Evolutionary conservation across 169 alveolate species (phyloP), one percentile per base, ranked within the genome.

Genomic region (Condylostoma magnum): DNA sequence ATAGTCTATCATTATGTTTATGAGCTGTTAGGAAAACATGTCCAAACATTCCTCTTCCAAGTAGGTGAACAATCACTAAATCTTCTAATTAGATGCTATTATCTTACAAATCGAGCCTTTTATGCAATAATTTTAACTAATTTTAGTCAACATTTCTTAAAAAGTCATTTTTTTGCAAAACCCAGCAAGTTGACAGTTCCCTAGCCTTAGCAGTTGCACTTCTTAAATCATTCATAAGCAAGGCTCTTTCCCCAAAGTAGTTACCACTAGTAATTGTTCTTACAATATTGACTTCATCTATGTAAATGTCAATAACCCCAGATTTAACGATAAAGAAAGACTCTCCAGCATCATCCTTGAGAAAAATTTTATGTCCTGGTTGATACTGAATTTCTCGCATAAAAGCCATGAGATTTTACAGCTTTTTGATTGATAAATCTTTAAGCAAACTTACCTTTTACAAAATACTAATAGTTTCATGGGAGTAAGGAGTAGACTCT

Each of bases 181-280:
- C 15, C 15, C 48, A 41, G 15, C 8, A 8, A 8, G 48, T 41
- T 10, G 48, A 10, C 8, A 10, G 8, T 10, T 8, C n/a, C 15
- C 15, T 41, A 10, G 98, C 96, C 12, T 76, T 80, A 69, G 95
- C 92, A 20, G 98, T 95, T 10, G 99, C 99, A 22, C 96, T 90
- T 48, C 99, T 80, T 0, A 97, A 97, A 55, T 94, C 98, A 44
- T 94, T 93, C 68, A 89, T 91, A 60, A 95, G 68, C 63, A 95
- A 67, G 3, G 99, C 97, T 31, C 96, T 68, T 79, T 96, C 99
- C 1, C 98, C 99, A 53, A 95, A 95, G 66, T 93, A 94, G 28
- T 94, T 96, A 1, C 98, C 98, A 60, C 82, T 77, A 76, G 79
- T 65, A 25, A 34, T 41, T 41, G 48, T 41, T 41, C 48, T 41